phyloP scores from a whole-genome alignment of 257 asterid genomes.

The Primulina tabacum region DNA sequence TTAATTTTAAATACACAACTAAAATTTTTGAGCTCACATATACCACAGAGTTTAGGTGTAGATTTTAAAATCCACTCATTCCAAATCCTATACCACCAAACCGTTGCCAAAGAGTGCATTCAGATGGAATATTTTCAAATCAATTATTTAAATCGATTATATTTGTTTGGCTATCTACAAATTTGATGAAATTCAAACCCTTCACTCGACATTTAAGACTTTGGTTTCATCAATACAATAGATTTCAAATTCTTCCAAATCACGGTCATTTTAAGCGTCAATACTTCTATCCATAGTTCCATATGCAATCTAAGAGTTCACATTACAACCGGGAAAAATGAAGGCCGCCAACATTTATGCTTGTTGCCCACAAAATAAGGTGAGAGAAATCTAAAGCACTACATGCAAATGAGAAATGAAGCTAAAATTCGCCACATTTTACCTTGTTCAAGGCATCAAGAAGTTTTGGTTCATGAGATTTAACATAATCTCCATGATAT shows the following conservation, averaged over 20 bases:
- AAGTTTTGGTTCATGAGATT: conserved; percentile 61
- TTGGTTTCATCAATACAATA: background rate
- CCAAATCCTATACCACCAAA: background rate
- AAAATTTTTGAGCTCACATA: background rate
- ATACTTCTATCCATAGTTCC: background rate
- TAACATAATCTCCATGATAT: conserved; percentile 55
- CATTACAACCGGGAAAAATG: background rate
- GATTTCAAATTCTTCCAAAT: background rate
- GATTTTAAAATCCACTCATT: background rate
- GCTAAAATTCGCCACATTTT: conserved; percentile 17
- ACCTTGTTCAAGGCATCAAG: conserved; percentile 83
- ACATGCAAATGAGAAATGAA: background rate
- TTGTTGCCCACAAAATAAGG: background rate
- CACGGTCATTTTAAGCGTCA: background rate
- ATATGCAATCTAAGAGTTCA: too few species aligned
- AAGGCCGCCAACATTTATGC: background rate
- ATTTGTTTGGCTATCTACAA: background rate
- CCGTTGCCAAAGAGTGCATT: background rate
- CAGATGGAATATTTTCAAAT: background rate
- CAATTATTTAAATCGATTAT: too few species aligned
- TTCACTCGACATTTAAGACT: background rate
- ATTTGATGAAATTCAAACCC: background rate
- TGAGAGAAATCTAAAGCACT: background rate
- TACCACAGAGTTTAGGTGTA: background rate
- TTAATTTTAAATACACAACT: background rate